Conservation (phyloP, 2,329 filamentous ascomycete genomes). For the Phyllosticta citrichinensis region DNA sequence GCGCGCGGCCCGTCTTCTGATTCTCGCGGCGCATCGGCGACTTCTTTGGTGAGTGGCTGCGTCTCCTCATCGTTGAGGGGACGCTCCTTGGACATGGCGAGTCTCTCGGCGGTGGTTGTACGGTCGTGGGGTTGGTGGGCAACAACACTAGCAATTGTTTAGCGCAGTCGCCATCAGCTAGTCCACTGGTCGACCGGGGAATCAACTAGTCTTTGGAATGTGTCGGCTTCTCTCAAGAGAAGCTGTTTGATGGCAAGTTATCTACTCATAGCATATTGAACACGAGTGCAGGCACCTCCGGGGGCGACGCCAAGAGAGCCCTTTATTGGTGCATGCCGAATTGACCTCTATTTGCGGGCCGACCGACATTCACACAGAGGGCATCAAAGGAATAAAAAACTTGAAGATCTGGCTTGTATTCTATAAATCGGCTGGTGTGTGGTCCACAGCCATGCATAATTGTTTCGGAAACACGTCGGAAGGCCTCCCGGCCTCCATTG, state of each 20-base stretch:
- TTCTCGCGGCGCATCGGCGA: constrained; percentile 15
- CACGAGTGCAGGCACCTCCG: background rate
- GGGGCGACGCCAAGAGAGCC: constrained; percentile 4
- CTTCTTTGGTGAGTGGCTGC: constrained; percentile 32
- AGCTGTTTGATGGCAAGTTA: background rate
- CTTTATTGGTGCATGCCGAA: constrained; percentile 4
- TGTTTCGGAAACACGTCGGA: background rate
- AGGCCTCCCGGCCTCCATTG: background rate
- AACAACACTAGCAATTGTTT: background rate
- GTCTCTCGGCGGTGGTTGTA: constrained; percentile 1
- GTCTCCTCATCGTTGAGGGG: constrained; percentile 34
- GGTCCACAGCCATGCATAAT: background rate
- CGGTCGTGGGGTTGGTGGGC: constrained; percentile 1
- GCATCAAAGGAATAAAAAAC: background rate
- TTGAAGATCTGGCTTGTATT: background rate
- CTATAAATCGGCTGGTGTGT: background rate
- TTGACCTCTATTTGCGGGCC: constrained; percentile 7
- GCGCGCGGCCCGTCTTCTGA: constrained; percentile 32
- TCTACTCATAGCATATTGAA: background rate
- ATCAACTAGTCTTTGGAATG: background rate
- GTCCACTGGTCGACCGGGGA: background rate
- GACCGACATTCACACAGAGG: background rate
- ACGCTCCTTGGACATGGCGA: constrained; percentile 23
- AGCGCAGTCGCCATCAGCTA: background rate
- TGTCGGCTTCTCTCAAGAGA: background rate